Evolutionary conservation across 2,329 filamentous ascomycete genomes (phyloP), one percentile per base, ranked within the genome.

Genomic region (Stenocarpella maydis): DNA sequence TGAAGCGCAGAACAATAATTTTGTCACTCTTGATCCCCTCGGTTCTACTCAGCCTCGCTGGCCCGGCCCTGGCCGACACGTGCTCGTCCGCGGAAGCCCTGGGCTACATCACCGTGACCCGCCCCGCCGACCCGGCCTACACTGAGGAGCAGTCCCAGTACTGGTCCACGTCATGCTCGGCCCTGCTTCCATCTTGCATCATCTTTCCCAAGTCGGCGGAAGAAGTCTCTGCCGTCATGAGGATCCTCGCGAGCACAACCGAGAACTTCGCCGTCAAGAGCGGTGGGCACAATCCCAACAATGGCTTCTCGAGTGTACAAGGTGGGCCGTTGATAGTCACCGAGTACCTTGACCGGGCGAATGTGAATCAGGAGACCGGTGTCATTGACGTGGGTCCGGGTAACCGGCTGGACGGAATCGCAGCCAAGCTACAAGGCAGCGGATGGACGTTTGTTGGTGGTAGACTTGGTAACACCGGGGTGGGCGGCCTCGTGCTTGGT

Each of bases 271-370:
- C 64, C 10, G 39, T 67, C 37, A 53, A 54, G n/a, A 67, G 64
- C 14, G 64, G 64, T 17, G 64, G 64, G 7, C 64, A 67, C 50
- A 67, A 67, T 24, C 39, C 28, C 39, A 67, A 54, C 50, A 54
- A 45, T 12, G 64, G 49, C 64, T 60, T 60, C 55, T 60, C 55
- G 10, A 60, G 55, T 34, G 55, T 60, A 17, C 55, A 60, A 45
- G 63, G 49, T 31, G 64, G 64, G 4, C 55, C 55, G 1, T 45
- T 54, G 49, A 67, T 67, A 39, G 64, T 54, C 64, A 53, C 53
- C 3, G 64, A 54, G 9, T 19, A 34, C n/a, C 34, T 67, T 31
- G 64, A 55, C 64, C 55, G 45, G 19, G 55, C 55, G 9, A 60
- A 45, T 45, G 55, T 60, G 10, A 60, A 60, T 10, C 55, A 60